phyloP scores from a whole-genome alignment of 1,284 basidiomycete species.

The Trichosporon sp. region DNA sequence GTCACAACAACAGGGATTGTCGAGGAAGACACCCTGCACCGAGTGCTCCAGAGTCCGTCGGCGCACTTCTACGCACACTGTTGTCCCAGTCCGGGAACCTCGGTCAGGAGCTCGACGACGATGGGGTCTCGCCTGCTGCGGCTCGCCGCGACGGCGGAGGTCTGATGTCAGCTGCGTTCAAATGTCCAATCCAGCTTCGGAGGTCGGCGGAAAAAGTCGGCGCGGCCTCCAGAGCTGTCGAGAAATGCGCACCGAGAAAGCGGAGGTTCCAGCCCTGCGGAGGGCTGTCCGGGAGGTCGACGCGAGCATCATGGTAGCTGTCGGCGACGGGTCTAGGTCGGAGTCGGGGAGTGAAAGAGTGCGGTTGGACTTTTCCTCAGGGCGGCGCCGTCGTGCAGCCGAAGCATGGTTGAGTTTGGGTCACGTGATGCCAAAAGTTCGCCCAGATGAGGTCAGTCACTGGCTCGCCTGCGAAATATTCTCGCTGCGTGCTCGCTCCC shows the following conservation, averaged over 20 bases:
- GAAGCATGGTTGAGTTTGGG: conserved; percentile 2
- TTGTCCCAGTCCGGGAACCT: conserved; percentile 43
- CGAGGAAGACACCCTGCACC: background rate
- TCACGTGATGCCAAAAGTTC: conserved; percentile 13
- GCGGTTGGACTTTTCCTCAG: conserved; percentile 17
- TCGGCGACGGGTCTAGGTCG: conserved; percentile 4
- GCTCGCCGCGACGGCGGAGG: conserved; percentile 27
- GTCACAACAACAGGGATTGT: conserved; percentile 63
- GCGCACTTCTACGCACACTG: conserved; percentile 25
- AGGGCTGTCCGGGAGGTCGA: conserved; percentile 40
- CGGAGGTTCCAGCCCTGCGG: conserved; percentile 23
- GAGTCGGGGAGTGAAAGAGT: background rate
- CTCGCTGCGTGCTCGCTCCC: background rate
- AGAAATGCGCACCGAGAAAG: conserved; percentile 31
- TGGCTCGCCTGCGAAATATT: background rate
- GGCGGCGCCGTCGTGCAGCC: conserved; percentile 4
- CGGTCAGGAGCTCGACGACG: conserved; percentile 45
- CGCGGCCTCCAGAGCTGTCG: too few relatives aligned
- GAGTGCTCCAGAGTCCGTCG: background rate
- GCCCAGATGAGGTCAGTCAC: background rate
- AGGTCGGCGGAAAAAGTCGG: background rate
- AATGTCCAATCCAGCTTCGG: background rate
- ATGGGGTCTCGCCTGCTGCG: conserved; percentile 25
- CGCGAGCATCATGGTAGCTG: conserved; percentile 41
- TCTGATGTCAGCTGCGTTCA: conserved; percentile 32